Evolutionary conservation across 1,284 basidiomycete genomes (phyloP), one percentile per base, ranked within the genome.

Genomic region (Apiotrichum brassicae): DNA sequence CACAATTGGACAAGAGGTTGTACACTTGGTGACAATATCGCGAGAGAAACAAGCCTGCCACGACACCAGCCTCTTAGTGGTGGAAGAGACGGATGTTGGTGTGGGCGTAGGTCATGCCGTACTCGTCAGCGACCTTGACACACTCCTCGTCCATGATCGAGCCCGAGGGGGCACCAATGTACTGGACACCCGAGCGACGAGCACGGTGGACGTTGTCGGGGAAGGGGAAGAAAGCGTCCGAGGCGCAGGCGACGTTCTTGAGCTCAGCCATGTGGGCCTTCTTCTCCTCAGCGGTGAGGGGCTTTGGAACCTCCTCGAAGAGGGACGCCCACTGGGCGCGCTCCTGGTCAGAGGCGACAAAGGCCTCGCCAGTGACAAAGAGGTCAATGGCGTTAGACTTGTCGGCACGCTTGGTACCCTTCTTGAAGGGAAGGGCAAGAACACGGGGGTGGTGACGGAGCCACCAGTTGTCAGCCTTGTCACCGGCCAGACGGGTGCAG

Each of bases 381-480:
- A 97, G 80, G 71, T 98, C 94, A 65, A 97, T 97, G 30, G 91
- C 94, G 75, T 97, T 97, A 46, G 91, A 88, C 75, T 97, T 97
- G 66, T 98, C 94, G 1, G 88, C 37, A 38, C 95, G 85, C 79
- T 97, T 98, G 62, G 90, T 86, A 39, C 92, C 92, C 75, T 93
- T 91, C 74, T 95, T 97, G 82, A 97, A 99, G 2, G 93, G 56
- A 13, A 58, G 53, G 11, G 56, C 53, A 30, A 58, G 53, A 42
- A 93, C 92, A 42, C 89, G 85, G 0, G 92, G 86, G 76, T 97
- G 92, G 76, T 97, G 92, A 32, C 94, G 85, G 51, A 97, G 80
- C 94, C 95, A 98, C 92, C 94, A 98, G 63, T 93, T 82, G 77
- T 99, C 95, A n/a, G 92, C 92, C 76, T 99, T 98, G 57, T 84